Conservation (phyloP, 176 grass and related monocot genomes). For the Chrysopogon serrulatus region DNA sequence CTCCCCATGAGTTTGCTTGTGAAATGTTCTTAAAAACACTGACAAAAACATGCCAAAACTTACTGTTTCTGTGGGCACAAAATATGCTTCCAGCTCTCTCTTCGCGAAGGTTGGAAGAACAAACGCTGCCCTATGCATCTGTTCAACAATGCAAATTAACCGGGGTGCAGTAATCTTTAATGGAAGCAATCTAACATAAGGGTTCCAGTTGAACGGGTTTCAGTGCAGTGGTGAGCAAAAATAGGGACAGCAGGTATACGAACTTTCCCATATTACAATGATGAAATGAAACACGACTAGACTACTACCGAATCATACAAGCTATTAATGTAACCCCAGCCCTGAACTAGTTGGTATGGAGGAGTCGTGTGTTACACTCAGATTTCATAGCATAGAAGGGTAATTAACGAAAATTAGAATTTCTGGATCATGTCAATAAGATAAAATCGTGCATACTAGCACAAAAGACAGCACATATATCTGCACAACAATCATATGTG, state of each 20-base stretch:
- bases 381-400: too few species aligned
- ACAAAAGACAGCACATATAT: neutral
- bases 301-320: too few species aligned
- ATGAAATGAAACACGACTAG: too few species aligned
- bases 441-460: neutral
- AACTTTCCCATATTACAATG: too few species aligned
- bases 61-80: conserved; percentile 31
- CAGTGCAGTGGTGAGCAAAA: too few species aligned
- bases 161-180: neutral
- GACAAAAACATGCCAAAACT: neutral
- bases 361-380: neutral
- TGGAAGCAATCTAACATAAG: neutral
- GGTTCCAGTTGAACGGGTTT: neutral
- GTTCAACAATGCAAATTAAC: conserved; percentile 24
- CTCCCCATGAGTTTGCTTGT: neutral
- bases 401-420: too few species aligned
- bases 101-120: conserved; percentile 69
- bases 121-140: conserved; percentile 94
- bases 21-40: neutral
- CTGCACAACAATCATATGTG: neutral
- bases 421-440: too few species aligned
- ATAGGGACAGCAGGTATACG: too few species aligned
- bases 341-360: too few species aligned
- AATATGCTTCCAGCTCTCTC: conserved; percentile 46
- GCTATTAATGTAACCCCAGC: too few species aligned